These are phyloP conservation scores for Cutaneotrichosporon arboriforme DNA, from an alignment of 1,284 basidiomycete species.

Conservation along the genomic window DNA sequence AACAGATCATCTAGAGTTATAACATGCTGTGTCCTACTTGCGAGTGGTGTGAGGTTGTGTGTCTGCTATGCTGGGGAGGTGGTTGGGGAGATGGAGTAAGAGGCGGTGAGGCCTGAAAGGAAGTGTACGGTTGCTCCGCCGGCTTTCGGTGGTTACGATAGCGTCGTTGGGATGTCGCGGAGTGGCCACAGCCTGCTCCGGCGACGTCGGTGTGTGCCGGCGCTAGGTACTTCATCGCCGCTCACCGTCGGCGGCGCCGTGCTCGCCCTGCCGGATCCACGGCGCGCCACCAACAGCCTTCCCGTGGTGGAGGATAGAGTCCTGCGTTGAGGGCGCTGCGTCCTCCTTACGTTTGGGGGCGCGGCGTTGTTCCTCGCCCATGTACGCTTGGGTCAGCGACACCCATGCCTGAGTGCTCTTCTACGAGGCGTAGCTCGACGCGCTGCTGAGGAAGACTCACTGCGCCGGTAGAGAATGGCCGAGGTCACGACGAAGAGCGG, in stretches of 20 bases:
- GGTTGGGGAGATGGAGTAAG: too few species aligned
- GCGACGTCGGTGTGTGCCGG: too few species aligned
- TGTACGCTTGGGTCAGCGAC: slow-evolving; percentile 24
- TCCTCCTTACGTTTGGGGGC: slow-evolving; percentile 22
- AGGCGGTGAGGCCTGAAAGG: too few species aligned
- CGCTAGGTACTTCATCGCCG: not conserved
- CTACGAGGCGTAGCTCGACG: too few species aligned
- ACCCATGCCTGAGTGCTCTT: too few species aligned
- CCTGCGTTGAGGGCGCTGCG: slow-evolving; percentile 6
- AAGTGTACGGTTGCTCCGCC: too few species aligned
- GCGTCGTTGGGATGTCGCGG: too few species aligned
- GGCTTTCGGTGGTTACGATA: too few species aligned
- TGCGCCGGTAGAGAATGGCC: slow-evolving; percentile 42
- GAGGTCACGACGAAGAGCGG: slow-evolving; percentile 43
- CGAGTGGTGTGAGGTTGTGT: too few species aligned
- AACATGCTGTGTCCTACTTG: slow-evolving; percentile 1
- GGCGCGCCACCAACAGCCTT: slow-evolving; percentile 28
- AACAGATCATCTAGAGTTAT: not conserved
- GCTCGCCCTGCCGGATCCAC: slow-evolving; percentile 20
- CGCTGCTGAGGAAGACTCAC: slow-evolving; percentile 26
- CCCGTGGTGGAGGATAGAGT: slow-evolving; percentile 6
- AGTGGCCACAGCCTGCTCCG: too few species aligned
- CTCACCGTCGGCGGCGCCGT: not conserved
- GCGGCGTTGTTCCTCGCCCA: slow-evolving; percentile 42
- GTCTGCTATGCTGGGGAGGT: too few species aligned